These are phyloP conservation scores for Malassezia furfur DNA, from an alignment of 1,284 basidiomycete species.

Conservation along the genomic window DNA sequence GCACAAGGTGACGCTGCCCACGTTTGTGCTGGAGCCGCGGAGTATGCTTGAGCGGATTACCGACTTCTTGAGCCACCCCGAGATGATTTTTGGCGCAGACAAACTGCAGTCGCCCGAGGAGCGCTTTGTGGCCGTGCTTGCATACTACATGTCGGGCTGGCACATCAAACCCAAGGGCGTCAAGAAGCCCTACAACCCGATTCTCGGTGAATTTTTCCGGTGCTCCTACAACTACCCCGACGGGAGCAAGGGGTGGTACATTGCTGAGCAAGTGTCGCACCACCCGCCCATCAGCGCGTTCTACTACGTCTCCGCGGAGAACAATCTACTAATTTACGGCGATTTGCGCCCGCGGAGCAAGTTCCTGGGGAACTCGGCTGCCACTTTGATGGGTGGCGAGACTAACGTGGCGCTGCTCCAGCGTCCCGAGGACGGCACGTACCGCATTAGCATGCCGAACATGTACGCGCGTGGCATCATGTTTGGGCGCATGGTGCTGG, in stretches of 20 bases:
- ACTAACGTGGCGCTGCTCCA: constrained; percentile 52
- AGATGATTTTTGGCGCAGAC: constrained; percentile 86
- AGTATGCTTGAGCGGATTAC: constrained; percentile 49
- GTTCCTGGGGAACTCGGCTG: constrained; percentile 73
- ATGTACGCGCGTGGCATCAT: constrained; percentile 85
- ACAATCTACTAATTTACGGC: constrained; percentile 68
- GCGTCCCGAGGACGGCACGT: constrained; percentile 39
- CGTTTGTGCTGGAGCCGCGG: constrained; percentile 46
- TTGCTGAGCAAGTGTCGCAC: constrained; percentile 93
- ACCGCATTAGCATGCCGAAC: constrained; percentile 46
- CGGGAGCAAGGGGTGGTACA: constrained; percentile 85
- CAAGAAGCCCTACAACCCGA: constrained; percentile 98
- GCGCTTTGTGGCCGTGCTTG: constrained; percentile 78
- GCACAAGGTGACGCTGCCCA: constrained; percentile 64
- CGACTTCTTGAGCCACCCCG: constrained; percentile 98
- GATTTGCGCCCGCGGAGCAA: constrained; percentile 90
- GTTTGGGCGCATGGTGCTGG: constrained; percentile 95
- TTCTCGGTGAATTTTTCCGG: constrained; percentile 94
- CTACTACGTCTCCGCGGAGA: constrained; percentile 89
- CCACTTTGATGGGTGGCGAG: constrained; percentile 75
- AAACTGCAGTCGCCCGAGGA: constrained; percentile 70
- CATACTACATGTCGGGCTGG: constrained; percentile 97
- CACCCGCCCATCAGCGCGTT: constrained; percentile 94
- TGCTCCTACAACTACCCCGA: constrained; percentile 89
- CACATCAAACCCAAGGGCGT: constrained; percentile 99